Evolutionary conservation across 805 yeast species (phyloP).

Genomic region (Ogataea parapolymorpha): DNA sequence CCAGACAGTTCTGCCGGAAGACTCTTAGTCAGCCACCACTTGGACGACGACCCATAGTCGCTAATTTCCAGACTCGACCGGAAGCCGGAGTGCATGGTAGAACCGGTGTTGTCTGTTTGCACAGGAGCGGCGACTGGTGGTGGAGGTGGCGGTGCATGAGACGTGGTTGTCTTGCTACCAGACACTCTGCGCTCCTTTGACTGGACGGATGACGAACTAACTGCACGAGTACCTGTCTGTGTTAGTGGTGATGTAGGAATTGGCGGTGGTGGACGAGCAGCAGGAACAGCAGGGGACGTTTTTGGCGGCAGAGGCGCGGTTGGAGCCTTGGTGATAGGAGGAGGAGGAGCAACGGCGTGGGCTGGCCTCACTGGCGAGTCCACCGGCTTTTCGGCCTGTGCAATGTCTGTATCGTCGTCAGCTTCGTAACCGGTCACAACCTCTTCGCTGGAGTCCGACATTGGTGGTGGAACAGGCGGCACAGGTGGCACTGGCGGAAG

Average conservation of each 20-base stretch:
- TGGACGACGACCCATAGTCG: conserved; percentile 22
- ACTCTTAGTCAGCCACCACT: conserved; percentile 68
- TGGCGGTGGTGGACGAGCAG: conserved; percentile 15
- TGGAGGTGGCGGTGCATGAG: conserved; percentile 16
- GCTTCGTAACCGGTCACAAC: conserved; percentile 65
- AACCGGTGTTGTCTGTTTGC: conserved; percentile 17
- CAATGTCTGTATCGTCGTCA: conserved; percentile 49
- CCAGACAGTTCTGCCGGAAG: conserved; percentile 52
- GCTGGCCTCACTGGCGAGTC: conserved; percentile 6
- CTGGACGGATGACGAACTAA: conserved; percentile 17
- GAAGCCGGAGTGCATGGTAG: conserved; percentile 13
- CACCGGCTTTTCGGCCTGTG: conserved; percentile 11
- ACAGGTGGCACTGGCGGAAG: conserved; percentile 12
- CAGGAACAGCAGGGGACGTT: conserved; percentile 18
- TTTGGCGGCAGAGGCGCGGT: conserved; percentile 4
- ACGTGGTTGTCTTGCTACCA: conserved; percentile 11
- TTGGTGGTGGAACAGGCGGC: conserved; percentile 9
- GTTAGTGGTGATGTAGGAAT: conserved; percentile 13
- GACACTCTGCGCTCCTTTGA: conserved; percentile 24
- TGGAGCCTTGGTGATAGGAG: conserved; percentile 18
- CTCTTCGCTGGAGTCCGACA: conserved; percentile 16
- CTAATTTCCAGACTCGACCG: conserved; percentile 12
- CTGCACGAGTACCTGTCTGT: conserved; percentile 25
- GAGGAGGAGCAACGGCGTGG: conserved; percentile 17
- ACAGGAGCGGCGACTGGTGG: conserved; percentile 14